Base-by-base conservation (phyloP, 169 alveolate genomes). In the Plasmodium gaboni region DNA sequence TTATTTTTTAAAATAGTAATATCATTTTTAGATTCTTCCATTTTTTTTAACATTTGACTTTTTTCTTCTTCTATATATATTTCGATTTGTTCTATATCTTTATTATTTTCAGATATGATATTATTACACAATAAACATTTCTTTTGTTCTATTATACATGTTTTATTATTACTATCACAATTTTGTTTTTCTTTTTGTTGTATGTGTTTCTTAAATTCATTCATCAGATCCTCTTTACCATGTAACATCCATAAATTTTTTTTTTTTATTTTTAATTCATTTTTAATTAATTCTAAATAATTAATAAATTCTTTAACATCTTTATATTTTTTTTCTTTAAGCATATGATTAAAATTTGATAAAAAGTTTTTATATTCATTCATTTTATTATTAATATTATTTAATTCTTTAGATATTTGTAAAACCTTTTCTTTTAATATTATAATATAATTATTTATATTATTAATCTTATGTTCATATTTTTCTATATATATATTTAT, bases 231-330 rank as follows among this genome's bases (percentile, higher is more conserved):
- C 28, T 74, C 74, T 38, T 44, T 60, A 38, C 28, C 13, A n/a
- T 19, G 38, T 60, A 74, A 74, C 59, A 53, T 13, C 8, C 13
- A 24, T 55, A 78, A 19, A 38, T 65, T 59, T n/a, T n/a, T 42
- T 48, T 78, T 78, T 5, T 32, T 50, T 32, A 50, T 67, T 46
- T 51, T 78, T 44, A 65, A 48, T 19, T 78, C 51, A 57, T 42
- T 78, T 44, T 38, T 51, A 9, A 32, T n/a, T 6, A 5, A 6
- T 22, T 32, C 19, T 26, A 78, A 28, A 15, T 2, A 48, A 5
- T 1, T 12, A 12, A 78, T 4, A n/a, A 78, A 50, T 15, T 48
- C 55, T 26, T 67, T 65, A 17, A 48, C 24, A 57, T 13, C 53
- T 51, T 48, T 63, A 19, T 64, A 46, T 9, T 78, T 17, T 22